Evolutionary conservation across 225 moss, liverwort and hornwort genomes (phyloP), one percentile per base, ranked within the genome.

Genomic region (Anthoceros angustus): DNA sequence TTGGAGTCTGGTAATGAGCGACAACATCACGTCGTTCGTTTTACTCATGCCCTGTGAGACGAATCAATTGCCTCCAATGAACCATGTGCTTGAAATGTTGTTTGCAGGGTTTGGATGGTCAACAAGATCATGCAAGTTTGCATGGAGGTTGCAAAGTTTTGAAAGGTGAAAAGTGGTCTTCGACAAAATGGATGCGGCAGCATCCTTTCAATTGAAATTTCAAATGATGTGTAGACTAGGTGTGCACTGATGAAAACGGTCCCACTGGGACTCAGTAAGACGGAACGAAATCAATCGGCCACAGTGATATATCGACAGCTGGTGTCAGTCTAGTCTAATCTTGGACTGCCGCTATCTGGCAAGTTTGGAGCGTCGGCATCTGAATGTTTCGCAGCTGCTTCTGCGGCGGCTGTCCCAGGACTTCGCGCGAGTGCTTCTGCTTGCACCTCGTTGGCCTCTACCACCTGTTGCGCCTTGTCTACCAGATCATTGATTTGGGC

Each of bases 51-150:
- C n/a, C n/a, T n/a, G n/a, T n/a, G n/a, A n/a, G n/a, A n/a, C n/a
- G n/a, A n/a, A n/a, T n/a, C n/a, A n/a, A n/a, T n/a, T n/a, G n/a
- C n/a, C n/a, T n/a, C n/a, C n/a, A n/a, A n/a, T n/a, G n/a, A n/a
- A n/a, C n/a, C n/a, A n/a, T n/a, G n/a, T 67, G 46, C n/a, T 23
- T 46, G 49, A 50, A 15, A 39, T 42, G 61, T 14, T 74, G 64
- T 67, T 72, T 82, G 82, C 79, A 85, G 84, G 82, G 82, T 71
- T 70, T 85, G 65, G 82, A 85, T 74, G 84, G 84, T 42, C 62
- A 71, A 23, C 70, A 69, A n/a, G 65, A 66, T 18, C 10, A 5
- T 7, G 12, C 14, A 0, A 66, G 65, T 23, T 23, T 66, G 39
- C 65, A 66, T 40, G 65, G 65, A 16, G 65, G 65, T 40, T 66